These are phyloP conservation scores for Linnemannia elongata DNA, from an alignment of 192 early-diverging fungal genomes.

Conservation along the genomic window DNA sequence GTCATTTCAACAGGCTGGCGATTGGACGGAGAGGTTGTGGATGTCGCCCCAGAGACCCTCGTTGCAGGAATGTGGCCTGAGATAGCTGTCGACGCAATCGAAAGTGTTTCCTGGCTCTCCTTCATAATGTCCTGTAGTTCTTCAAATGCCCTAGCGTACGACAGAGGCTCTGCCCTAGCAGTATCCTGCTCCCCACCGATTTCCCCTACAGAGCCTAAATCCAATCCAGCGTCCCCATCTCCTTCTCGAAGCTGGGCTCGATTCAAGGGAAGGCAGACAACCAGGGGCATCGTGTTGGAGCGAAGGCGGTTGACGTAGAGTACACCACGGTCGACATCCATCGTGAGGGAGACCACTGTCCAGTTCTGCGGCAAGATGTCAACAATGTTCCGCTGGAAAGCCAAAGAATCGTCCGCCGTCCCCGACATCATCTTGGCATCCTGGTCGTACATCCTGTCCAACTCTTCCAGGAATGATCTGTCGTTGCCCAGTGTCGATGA, in stretches of 20 bases:
- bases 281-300: slow-evolving; percentile 62
- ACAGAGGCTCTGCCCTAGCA: slow-evolving; percentile 31
- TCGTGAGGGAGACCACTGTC: slow-evolving; percentile 83
- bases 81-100: slow-evolving; percentile 47
- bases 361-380: slow-evolving; percentile 75
- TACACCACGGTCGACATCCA: slow-evolving; percentile 75
- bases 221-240: slow-evolving; percentile 17
- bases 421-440: slow-evolving; percentile 41
- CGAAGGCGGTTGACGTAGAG: slow-evolving; percentile 80
- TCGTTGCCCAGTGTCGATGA: slow-evolving; percentile 41
- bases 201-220: not conserved
- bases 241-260: slow-evolving; percentile 56
- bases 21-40: not conserved
- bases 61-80: slow-evolving; percentile 33
- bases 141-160: slow-evolving; percentile 63
- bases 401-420: slow-evolving; percentile 25
- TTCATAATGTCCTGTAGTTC: slow-evolving; percentile 79
- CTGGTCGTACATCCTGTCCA: slow-evolving; percentile 55
- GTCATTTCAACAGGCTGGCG: slow-evolving; percentile 37
- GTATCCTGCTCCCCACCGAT: slow-evolving; percentile 52
- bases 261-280: slow-evolving; percentile 82
- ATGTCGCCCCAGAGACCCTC: not conserved
- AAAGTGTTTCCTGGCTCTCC: slow-evolving; percentile 78
- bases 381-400: slow-evolving; percentile 66
- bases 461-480: slow-evolving; percentile 27